Percentiles rank a stretch among this genome's conserved stretches.
These are phyloP conservation scores for Cerioporus squamosus DNA, from an alignment of 1,284 basidiomycete genomes.

Conservation along the genomic window DNA sequence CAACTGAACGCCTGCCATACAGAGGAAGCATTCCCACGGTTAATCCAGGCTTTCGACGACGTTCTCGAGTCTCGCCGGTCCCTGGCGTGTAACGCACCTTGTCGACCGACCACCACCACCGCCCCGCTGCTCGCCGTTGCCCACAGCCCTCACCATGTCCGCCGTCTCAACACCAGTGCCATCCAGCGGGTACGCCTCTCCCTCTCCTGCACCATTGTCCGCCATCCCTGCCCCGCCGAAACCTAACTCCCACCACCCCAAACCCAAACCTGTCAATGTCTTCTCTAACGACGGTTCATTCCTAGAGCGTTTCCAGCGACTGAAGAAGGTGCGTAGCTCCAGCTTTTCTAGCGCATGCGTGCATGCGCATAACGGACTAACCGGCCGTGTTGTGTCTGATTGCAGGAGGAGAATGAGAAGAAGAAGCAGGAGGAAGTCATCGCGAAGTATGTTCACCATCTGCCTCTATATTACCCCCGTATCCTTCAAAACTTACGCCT, in stretches of 20 bases:
- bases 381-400: not conserved
- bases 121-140: not conserved
- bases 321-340: constrained; percentile 46
- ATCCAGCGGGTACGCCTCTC: constrained; percentile 36
- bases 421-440: constrained; percentile 54
- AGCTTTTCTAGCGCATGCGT: not conserved
- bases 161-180: constrained; percentile 27
- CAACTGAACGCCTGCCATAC: no score
- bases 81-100: not conserved
- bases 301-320: constrained; percentile 58
- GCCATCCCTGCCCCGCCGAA: constrained; percentile 31
- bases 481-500: constrained; percentile 1
- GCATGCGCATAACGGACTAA: not conserved
- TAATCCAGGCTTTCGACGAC: constrained; percentile 11
- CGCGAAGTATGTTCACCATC: constrained; percentile 42
- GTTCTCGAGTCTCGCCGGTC: not conserved
- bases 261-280: constrained; percentile 54
- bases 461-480: constrained; percentile 3
- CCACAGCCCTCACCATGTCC: constrained; percentile 22
- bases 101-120: constrained; percentile 1
- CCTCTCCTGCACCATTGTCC: constrained; percentile 32
- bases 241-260: constrained; percentile 32
- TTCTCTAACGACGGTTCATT: constrained; percentile 66
- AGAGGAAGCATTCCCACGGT: constrained; percentile 6
- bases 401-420: constrained; percentile 60